Evolutionary conservation across 768 basidiomycete species (phyloP), one percentile per base, ranked within the genome.

Genomic region (Kwoniella pini): DNA sequence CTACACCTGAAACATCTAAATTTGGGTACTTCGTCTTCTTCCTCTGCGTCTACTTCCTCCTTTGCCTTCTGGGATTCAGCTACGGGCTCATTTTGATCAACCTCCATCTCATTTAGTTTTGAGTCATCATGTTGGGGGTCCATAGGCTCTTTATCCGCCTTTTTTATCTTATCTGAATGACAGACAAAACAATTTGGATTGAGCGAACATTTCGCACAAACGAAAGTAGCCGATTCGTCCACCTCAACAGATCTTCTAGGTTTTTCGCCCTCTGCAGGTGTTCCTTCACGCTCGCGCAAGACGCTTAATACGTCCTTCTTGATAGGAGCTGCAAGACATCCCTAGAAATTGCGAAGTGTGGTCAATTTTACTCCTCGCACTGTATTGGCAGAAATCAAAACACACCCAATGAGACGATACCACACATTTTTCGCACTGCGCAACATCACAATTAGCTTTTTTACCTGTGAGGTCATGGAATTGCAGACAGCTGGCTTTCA

Each of bases 1-100:
- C 88, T 89, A 82, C 93, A 96, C 19, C 87, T 83, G 51, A 86
- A 75, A 77, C 93, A 96, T 24, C 93, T 84, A 77, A 91, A 95
- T 31, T 91, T 80, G 10, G 91, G 42, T 15, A 48, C 39, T 21
- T 55, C 57, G 2, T 57, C 65, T 26, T 42, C 31, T 15, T 40
- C 50, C 12, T 38, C 24, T 52, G 40, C 26, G 15, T 5, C n/a
- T 81, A 76, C 30, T 81, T 76, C 62, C 84, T 82, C 33, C 80
- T 78, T 54, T 80, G 70, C 26, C 19, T 28, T 13, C 4, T 26
- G 19, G n/a, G n/a, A 11, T 36, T 1, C 1, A 24, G 26, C 0
- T 21, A 11, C 26, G 81, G 79, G 9, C 36, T 44, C 58, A 31
- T n/a, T n/a, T n/a, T n/a, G n/a, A n/a, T n/a, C n/a, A n/a, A n/a